Percentiles rank a stretch among this genome's conserved stretches.
Evolutionary conservation across 2,329 filamentous ascomycete genomes (phyloP).

Genomic region (Dothideomycetidae sp.): DNA sequence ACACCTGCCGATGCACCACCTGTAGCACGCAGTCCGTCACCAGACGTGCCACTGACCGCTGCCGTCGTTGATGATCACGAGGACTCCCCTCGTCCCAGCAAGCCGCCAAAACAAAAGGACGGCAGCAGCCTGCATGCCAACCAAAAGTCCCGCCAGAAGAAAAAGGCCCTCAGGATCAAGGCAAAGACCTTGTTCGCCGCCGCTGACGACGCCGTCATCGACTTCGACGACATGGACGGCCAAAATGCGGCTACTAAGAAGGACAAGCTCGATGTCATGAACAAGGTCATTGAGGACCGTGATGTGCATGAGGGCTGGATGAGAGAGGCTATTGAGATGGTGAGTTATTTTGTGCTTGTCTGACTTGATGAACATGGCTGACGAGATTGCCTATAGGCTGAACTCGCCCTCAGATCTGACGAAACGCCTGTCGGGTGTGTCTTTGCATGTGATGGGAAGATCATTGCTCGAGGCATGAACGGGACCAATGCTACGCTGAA

Average conservation of each 20-base stretch:
- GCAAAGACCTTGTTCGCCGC: neutral
- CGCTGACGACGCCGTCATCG: neutral
- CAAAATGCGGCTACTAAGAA: constrained; percentile 1
- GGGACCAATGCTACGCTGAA: constrained; percentile 81
- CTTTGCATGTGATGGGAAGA: constrained; percentile 61
- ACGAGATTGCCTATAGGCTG: constrained; percentile 43
- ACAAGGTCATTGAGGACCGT: constrained; percentile 22
- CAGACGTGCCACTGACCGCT: too few species aligned
- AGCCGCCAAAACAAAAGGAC: neutral
- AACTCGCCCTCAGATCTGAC: constrained; percentile 67
- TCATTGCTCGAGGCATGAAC: constrained; percentile 90
- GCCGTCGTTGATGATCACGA: too few species aligned
- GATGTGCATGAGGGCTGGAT: constrained; percentile 53
- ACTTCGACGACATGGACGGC: constrained; percentile 4
- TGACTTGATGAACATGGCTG: neutral
- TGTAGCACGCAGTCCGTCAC: too few species aligned
- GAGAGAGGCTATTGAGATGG: constrained; percentile 76
- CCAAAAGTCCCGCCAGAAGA: neutral
- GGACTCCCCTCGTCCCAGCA: neutral
- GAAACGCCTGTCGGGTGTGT: constrained; percentile 97
- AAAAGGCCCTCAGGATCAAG: neutral
- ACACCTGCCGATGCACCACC: too few species aligned
- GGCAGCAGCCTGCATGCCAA: neutral
- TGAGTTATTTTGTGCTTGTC: constrained; percentile 25
- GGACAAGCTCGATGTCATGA: constrained; percentile 11